Percentiles rank a stretch among this genome's conserved stretches.
Evolutionary conservation across 1,139 yeast genomes (phyloP).

Genomic region (Taphrina communis): DNA sequence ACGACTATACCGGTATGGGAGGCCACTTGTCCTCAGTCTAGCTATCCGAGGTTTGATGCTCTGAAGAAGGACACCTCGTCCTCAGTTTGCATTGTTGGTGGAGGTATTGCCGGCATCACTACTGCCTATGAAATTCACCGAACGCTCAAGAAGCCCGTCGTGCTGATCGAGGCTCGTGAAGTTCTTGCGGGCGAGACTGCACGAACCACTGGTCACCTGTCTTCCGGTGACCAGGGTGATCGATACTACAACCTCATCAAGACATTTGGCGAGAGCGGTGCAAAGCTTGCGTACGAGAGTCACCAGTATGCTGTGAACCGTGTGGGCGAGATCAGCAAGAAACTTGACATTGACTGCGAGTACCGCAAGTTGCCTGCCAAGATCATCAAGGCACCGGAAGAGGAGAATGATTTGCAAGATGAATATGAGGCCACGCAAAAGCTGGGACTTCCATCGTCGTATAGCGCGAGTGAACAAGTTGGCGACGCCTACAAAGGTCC

Average conservation of each 20-base stretch:
- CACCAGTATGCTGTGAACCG: slow-evolving; percentile 32
- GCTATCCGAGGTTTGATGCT: slow-evolving; percentile 5
- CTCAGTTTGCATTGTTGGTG: slow-evolving; percentile 21
- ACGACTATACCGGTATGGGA: slow-evolving; percentile 29
- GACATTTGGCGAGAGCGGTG: slow-evolving; percentile 26
- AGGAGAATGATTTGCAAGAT: slow-evolving; percentile 23
- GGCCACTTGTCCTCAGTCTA: slow-evolving; percentile 18
- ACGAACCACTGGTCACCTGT: slow-evolving; percentile 32
- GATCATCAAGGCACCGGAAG: slow-evolving; percentile 28
- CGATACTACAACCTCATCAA: slow-evolving; percentile 33
- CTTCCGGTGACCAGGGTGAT: slow-evolving; percentile 31
- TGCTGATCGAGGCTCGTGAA: slow-evolving; percentile 35
- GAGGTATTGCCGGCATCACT: slow-evolving; percentile 35
- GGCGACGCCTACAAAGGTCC: slow-evolving; percentile 24
- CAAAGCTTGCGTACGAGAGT: slow-evolving; percentile 21
- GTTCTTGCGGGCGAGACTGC: slow-evolving; percentile 31
- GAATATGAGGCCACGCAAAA: slow-evolving; percentile 26
- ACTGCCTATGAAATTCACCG: slow-evolving; percentile 22
- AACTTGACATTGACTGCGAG: slow-evolving; percentile 30
- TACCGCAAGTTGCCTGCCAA: slow-evolving; percentile 28
- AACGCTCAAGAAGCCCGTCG: slow-evolving; percentile 1
- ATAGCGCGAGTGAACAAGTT: slow-evolving; percentile 9
- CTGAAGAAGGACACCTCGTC: slow-evolving; percentile 19
- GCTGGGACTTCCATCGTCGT: slow-evolving; percentile 17
- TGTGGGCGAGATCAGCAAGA: slow-evolving; percentile 17